A percentile compares a stretch with the other conserved stretches of the same genome.
Conservation (phyloP, 257 asterid genomes). For the Solanum chiquidenum region DNA sequence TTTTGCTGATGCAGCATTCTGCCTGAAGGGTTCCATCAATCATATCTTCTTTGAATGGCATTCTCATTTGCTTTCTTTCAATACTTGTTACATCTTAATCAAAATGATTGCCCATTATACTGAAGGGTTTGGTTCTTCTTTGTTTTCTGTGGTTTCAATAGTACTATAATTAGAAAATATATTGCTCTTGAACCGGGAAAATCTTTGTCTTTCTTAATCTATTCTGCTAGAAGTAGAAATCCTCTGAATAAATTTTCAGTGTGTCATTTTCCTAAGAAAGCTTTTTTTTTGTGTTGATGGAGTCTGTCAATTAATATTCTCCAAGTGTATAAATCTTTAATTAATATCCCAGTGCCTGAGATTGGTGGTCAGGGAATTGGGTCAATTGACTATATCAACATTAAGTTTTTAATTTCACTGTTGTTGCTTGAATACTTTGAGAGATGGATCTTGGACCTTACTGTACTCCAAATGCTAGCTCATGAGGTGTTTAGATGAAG, state of each 20-base stretch:
- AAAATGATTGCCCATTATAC: neutral
- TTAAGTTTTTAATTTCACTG: neutral
- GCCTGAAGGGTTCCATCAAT: neutral
- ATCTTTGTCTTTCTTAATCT: neutral
- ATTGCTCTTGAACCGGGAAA: neutral
- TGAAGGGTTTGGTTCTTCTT: neutral
- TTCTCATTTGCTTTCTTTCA: neutral
- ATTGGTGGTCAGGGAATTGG: neutral
- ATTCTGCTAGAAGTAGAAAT: neutral
- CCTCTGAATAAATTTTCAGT: neutral
- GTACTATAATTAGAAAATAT: neutral
- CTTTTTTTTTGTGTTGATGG: neutral
- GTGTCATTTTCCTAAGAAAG: neutral
- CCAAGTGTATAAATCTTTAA: neutral
- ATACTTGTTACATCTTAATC: neutral
- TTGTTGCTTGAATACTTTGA: neutral
- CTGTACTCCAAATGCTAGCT: neutral
- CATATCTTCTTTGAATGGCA: neutral
- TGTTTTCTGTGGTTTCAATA: neutral
- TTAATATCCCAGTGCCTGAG: neutral
- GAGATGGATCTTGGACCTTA: neutral
- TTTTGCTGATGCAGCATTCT: neutral
- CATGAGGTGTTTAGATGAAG: neutral
- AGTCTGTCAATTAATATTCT: neutral
- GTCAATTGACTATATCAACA: neutral